Conservation (phyloP, 306 rosid species). For the Astragalus membranaceus region DNA sequence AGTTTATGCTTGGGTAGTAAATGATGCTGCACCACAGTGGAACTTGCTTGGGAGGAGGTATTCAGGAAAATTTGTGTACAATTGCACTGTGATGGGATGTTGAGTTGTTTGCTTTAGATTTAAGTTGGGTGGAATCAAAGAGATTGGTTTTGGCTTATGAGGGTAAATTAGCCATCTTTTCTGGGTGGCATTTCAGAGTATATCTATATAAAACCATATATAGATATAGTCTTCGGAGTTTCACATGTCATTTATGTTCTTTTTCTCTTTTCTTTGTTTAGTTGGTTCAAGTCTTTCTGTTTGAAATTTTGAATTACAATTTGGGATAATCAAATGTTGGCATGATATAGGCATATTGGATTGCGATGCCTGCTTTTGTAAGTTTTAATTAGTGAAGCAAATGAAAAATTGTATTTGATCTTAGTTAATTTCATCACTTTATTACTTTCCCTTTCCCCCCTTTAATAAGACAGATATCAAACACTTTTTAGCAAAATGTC, state of each 20-base stretch:
- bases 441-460: too few species aligned
- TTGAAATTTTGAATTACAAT: constrained; percentile 23
- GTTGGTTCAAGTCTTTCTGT: constrained; percentile 19
- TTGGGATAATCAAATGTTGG: constrained; percentile 35
- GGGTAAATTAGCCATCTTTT: too few species aligned
- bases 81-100: constrained; percentile 82
- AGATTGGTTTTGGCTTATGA: background rate
- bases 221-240: too few species aligned
- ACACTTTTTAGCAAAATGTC: too few species aligned
- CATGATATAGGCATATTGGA: constrained; percentile 25
- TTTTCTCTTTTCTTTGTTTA: background rate
- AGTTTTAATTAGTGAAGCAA: too few species aligned
- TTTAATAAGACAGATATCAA: too few species aligned
- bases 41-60: constrained; percentile 40
- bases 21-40: constrained; percentile 47
- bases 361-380: too few species aligned
- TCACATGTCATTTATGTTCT: background rate
- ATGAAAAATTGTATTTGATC: too few species aligned
- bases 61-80: constrained; percentile 53
- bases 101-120: constrained; percentile 21
- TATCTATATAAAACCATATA: too few species aligned
- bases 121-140: constrained; percentile 1
- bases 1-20: constrained; percentile 49
- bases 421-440: too few species aligned
- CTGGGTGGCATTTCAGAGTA: too few species aligned